These are phyloP conservation scores for Eremomyces bilateralis DNA, from an alignment of 495 filamentous ascomycete species.

Conservation along the genomic window DNA sequence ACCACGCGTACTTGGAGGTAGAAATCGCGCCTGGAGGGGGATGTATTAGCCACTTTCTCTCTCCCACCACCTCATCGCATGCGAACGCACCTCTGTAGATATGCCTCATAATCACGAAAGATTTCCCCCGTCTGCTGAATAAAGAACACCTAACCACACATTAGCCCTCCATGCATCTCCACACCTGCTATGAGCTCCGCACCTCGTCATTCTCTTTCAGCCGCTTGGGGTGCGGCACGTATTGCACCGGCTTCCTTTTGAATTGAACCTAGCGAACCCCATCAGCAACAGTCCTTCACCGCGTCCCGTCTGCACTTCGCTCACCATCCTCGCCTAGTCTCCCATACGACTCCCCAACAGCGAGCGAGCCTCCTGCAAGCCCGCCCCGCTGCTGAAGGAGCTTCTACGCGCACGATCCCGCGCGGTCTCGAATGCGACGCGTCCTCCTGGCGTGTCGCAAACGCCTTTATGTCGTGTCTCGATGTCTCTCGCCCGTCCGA, in stretches of 20 bases:
- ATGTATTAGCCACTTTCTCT: conserved; percentile 2
- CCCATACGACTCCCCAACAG: not conserved
- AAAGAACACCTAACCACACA: conserved; percentile 51
- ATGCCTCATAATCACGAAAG: conserved; percentile 74
- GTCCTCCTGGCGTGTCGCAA: not conserved
- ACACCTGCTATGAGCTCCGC: conserved; percentile 10
- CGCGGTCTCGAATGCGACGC: not conserved
- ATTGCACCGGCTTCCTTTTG: conserved; percentile 89
- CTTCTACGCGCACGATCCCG: not conserved
- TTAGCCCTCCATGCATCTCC: not conserved
- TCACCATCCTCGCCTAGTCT: not conserved
- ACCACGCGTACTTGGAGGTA: conserved; percentile 47
- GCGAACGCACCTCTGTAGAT: conserved; percentile 45
- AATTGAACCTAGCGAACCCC: conserved; percentile 50
- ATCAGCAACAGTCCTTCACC: not conserved
- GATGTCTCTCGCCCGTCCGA: not conserved
- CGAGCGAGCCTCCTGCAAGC: not conserved
- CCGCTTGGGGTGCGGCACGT: conserved; percentile 46
- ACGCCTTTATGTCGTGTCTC: not conserved
- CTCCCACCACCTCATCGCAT: not conserved
- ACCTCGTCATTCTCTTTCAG: conserved; percentile 67
- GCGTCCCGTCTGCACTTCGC: not conserved
- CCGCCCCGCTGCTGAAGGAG: not conserved
- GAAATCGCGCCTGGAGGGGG: conserved; percentile 65
- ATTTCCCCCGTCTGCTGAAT: conserved; percentile 79